These are phyloP conservation scores for Ophiosphaerella herpotricha DNA, from an alignment of 2,329 filamentous ascomycete species.

Conservation along the genomic window DNA sequence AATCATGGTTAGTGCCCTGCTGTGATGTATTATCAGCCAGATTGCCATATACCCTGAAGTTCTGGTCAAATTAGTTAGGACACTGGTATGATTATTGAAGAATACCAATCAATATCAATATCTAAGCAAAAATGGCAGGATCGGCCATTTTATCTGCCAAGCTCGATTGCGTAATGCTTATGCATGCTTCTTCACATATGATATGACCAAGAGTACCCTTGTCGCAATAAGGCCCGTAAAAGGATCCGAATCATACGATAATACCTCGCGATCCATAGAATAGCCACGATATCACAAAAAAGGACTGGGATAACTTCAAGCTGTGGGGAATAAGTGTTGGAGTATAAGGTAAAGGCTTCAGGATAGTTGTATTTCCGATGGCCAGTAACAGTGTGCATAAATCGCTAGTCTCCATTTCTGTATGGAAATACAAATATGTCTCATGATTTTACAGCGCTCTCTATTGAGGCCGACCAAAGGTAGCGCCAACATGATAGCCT, in stretches of 20 bases:
- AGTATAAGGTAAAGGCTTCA: slow-evolving; percentile 62
- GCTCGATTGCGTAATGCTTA: slow-evolving; percentile 64
- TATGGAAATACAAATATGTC: too few relatives aligned
- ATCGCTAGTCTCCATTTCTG: slow-evolving; percentile 50
- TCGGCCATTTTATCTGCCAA: slow-evolving; percentile 62
- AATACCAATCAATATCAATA: slow-evolving; percentile 52
- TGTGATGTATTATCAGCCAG: too few relatives aligned
- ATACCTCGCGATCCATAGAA: too few relatives aligned
- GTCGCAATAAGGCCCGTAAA: slow-evolving; percentile 48
- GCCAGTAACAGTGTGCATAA: slow-evolving; percentile 24
- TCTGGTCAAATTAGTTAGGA: too few relatives aligned
- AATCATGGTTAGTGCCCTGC: too few relatives aligned
- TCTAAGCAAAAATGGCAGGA: slow-evolving; percentile 62
- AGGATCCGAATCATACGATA: too few relatives aligned
- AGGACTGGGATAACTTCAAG: too few relatives aligned
- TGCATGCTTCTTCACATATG: slow-evolving; percentile 56
- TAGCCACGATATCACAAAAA: slow-evolving; percentile 53
- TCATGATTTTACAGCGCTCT: too few relatives aligned
- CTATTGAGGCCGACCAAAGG: too few relatives aligned
- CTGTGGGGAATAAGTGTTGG: slow-evolving; percentile 32
- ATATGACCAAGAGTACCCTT: slow-evolving; percentile 63
- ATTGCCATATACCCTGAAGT: too few relatives aligned
- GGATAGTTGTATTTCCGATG: slow-evolving; percentile 60
- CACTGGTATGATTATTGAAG: slow-evolving; percentile 31
- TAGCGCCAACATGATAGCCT: too few relatives aligned